A percentile compares a stretch with the other conserved stretches of the same genome.
phyloP scores from a whole-genome alignment of 306 rosid species.

The Quercus alba region DNA sequence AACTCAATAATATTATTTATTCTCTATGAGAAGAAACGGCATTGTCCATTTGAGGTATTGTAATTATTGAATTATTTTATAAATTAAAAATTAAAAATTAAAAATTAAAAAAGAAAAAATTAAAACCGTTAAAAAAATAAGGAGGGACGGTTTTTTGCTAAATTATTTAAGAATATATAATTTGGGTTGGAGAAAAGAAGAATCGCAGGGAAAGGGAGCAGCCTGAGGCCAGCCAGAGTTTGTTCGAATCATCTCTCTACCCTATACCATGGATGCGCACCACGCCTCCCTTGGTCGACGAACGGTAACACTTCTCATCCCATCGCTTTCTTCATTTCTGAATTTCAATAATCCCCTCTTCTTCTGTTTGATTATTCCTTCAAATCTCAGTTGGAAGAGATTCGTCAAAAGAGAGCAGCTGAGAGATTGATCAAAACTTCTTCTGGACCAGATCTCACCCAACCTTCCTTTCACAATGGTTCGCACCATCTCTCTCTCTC shows the following conservation, averaged over 20 bases:
- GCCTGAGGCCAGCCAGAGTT: too few relatives aligned
- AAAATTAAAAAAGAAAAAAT: too few relatives aligned
- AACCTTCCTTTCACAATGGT: conserved; percentile 52
- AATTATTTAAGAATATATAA: too few relatives aligned
- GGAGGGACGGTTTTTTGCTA: too few relatives aligned
- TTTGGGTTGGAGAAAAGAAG: not conserved
- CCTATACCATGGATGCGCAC: conserved; percentile 60
- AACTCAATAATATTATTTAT: too few relatives aligned
- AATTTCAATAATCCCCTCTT: not conserved
- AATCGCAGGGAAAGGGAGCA: not conserved
- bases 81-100: too few relatives aligned
- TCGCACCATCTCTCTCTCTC: not conserved
- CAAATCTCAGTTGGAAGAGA: conserved; percentile 60
- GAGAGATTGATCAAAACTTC: conserved; percentile 76
- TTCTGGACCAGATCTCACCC: conserved; percentile 79
- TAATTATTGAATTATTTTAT: too few relatives aligned
- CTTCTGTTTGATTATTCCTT: conserved; percentile 1
- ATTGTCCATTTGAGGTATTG: too few relatives aligned
- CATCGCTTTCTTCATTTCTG: not conserved
- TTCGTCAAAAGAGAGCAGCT: conserved; percentile 90
- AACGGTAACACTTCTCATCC: conserved; percentile 53
- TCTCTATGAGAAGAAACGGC: too few relatives aligned
- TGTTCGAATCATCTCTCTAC: not conserved
- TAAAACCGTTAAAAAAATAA: too few relatives aligned
- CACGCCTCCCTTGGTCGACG: conserved; percentile 87